Percentiles rank a stretch among this genome's conserved stretches.
These are phyloP conservation scores for Candida maris DNA, from an alignment of 805 yeast species.

Conservation along the genomic window DNA sequence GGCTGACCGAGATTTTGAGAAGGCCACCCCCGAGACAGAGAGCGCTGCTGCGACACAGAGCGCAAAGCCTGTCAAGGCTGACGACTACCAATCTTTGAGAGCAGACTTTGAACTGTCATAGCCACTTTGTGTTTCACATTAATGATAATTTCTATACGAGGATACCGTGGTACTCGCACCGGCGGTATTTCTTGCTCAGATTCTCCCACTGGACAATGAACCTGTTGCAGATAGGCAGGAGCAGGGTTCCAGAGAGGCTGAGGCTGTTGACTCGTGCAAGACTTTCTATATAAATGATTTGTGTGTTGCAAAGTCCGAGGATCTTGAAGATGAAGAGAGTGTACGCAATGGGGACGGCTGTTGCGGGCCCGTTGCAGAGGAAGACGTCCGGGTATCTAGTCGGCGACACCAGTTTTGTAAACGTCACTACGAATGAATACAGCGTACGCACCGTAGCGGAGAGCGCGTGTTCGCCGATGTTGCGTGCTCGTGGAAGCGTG, in stretches of 20 bases:
- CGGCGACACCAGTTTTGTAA: slow-evolving; percentile 10
- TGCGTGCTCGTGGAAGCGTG: slow-evolving; percentile 32
- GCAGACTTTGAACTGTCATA: slow-evolving; percentile 11
- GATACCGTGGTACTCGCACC: slow-evolving; percentile 76
- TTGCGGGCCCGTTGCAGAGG: slow-evolving; percentile 76
- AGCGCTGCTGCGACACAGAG: neutral
- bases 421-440: slow-evolving; percentile 27
- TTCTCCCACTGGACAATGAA: slow-evolving; percentile 89
- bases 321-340: slow-evolving; percentile 49
- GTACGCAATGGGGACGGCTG: slow-evolving; percentile 66
- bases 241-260: slow-evolving; percentile 71
- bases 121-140: slow-evolving; percentile 1
- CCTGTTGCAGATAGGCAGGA: slow-evolving; percentile 69
- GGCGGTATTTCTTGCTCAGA: slow-evolving; percentile 44
- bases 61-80: too few species aligned
- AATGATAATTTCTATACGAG: slow-evolving; percentile 43
- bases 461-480: slow-evolving; percentile 35
- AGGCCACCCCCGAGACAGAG: slow-evolving; percentile 1
- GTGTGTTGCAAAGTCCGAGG: slow-evolving; percentile 44
- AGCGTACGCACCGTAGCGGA: slow-evolving; percentile 33
- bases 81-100: slow-evolving; percentile 13
- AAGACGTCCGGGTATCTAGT: slow-evolving; percentile 29
- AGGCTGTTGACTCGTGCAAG: slow-evolving; percentile 75
- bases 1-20: slow-evolving; percentile 37
- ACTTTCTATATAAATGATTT: slow-evolving; percentile 79